A percentile compares a stretch with the other conserved stretches of the same genome.
Evolutionary conservation across 1,284 basidiomycete genomes (phyloP).

Genomic region (Trametes pubescens): DNA sequence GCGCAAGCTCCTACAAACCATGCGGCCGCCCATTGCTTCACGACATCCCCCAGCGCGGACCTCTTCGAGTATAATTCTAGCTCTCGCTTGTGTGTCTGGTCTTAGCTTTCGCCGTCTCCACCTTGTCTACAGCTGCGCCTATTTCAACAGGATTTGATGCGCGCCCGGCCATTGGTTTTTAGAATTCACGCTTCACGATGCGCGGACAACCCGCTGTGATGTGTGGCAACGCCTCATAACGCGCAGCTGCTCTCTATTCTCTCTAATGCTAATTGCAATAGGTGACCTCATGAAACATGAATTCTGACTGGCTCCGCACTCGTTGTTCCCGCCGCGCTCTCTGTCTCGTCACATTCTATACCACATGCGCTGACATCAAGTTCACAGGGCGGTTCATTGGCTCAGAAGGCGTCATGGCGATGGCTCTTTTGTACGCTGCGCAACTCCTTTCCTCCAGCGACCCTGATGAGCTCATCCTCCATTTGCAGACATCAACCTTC

Average conservation of each 20-base stretch:
- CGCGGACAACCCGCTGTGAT: not conserved
- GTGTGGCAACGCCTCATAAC: not conserved
- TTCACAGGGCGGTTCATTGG: conserved; percentile 34
- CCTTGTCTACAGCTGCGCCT: too few relatives aligned
- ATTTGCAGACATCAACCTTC: conserved; percentile 28
- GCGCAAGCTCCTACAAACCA: too few relatives aligned
- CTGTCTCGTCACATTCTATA: not conserved
- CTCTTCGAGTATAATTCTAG: too few relatives aligned
- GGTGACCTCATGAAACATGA: not conserved
- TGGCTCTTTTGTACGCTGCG: conserved; percentile 41
- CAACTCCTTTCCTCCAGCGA: not conserved
- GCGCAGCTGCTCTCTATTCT: not conserved
- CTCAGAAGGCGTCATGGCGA: conserved; percentile 36
- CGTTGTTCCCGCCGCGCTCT: not conserved
- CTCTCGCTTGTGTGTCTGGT: too few relatives aligned
- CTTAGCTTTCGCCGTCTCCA: too few relatives aligned
- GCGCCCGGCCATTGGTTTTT: not conserved
- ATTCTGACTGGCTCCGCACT: not conserved
- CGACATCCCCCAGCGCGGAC: too few relatives aligned
- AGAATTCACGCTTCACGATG: not conserved
- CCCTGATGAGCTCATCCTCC: not conserved
- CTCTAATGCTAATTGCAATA: not conserved
- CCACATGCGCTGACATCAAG: not conserved
- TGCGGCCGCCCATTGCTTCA: too few relatives aligned
- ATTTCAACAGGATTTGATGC: not conserved